Conservation (phyloP, 1,284 basidiomycete species). For the Tremellales sp. region DNA sequence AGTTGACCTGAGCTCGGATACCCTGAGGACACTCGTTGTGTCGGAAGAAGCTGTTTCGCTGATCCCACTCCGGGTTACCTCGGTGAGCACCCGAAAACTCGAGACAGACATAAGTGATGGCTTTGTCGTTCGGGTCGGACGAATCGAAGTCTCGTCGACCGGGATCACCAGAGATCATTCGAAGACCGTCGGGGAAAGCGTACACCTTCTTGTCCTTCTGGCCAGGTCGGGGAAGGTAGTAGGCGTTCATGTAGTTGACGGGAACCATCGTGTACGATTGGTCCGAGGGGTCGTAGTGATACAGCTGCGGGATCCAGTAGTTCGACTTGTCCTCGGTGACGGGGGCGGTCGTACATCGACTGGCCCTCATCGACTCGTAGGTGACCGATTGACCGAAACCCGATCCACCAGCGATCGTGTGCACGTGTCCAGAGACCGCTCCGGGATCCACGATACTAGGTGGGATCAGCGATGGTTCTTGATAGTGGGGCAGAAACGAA, state of each 20-base stretch:
- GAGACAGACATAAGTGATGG: constrained; percentile 49
- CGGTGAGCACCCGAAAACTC: constrained; percentile 33
- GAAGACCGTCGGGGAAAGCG: constrained; percentile 50
- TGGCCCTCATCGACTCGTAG: constrained; percentile 30
- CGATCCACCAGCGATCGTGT: constrained; percentile 48
- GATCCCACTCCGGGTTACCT: constrained; percentile 33
- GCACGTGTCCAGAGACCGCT: constrained; percentile 34
- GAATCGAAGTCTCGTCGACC: constrained; percentile 27
- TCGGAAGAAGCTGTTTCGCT: constrained; percentile 42
- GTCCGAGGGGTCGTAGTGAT: constrained; percentile 45
- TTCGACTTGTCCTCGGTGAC: constrained; percentile 48
- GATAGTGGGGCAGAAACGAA: neutral
- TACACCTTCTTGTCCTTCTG: constrained; percentile 25
- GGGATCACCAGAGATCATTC: constrained; percentile 50
- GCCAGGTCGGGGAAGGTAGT: constrained; percentile 42
- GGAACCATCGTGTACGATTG: constrained; percentile 38
- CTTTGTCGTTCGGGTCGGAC: constrained; percentile 27
- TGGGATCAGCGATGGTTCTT: neutral
- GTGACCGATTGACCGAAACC: constrained; percentile 44
- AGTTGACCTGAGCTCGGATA: constrained; percentile 48
- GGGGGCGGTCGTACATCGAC: constrained; percentile 46
- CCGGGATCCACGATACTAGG: constrained; percentile 38
- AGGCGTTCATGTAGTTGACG: constrained; percentile 32
- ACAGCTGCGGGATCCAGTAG: constrained; percentile 52
- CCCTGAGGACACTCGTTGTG: constrained; percentile 42